Percentiles rank a stretch among this genome's conserved stretches.
phyloP scores from a whole-genome alignment of 495 filamentous ascomycete genomes.

The Bacidia rubella region DNA sequence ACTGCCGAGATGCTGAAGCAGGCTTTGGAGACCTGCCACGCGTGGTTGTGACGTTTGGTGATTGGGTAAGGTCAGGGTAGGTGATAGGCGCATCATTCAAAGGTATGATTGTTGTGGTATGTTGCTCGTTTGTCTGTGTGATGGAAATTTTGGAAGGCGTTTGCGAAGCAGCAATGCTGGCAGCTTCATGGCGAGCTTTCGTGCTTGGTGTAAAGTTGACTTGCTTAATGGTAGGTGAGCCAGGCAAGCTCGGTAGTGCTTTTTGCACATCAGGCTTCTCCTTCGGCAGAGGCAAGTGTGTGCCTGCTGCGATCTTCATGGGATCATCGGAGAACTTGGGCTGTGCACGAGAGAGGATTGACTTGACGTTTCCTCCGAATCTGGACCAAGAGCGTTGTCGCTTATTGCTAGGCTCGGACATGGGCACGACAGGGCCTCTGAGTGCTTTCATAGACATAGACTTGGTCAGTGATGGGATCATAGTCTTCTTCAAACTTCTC shows the following conservation, averaged over 20 bases:
- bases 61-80: constrained; percentile 27
- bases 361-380: constrained; percentile 32
- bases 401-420: constrained; percentile 20
- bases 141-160: constrained; percentile 33
- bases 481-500: constrained; percentile 40
- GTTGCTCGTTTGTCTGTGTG: background rate
- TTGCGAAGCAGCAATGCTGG: constrained; percentile 22
- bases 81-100: constrained; percentile 22
- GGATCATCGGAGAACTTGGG: constrained; percentile 50
- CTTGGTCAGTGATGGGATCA: constrained; percentile 39
- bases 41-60: constrained; percentile 15
- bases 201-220: constrained; percentile 47
- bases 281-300: constrained; percentile 38
- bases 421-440: constrained; percentile 6
- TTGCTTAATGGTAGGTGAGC: constrained; percentile 33
- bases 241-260: constrained; percentile 24
- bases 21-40: constrained; percentile 9
- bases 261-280: constrained; percentile 35
- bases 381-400: constrained; percentile 15
- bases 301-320: constrained; percentile 45
- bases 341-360: constrained; percentile 46
- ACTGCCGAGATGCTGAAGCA: constrained; percentile 6
- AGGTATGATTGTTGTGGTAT: constrained; percentile 2
- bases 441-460: constrained; percentile 33
- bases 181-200: constrained; percentile 29